Conservation (phyloP, 2,329 filamentous ascomycete genomes). For the Chrysosporium queenslandicum region DNA sequence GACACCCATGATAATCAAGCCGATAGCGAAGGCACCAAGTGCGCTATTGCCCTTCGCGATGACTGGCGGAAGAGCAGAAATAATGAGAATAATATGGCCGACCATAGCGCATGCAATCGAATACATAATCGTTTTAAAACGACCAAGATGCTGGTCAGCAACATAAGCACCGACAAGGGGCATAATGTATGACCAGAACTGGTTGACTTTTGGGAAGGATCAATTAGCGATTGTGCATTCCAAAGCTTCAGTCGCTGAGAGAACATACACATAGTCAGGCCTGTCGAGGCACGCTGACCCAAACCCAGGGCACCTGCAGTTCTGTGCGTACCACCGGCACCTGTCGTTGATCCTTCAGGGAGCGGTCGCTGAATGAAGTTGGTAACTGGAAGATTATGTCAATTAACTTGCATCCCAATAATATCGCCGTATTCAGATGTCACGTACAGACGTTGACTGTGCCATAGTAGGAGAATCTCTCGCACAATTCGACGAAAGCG, state of each 20-base stretch:
- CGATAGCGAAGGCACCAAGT: conserved; percentile 54
- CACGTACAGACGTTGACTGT: conserved; percentile 54
- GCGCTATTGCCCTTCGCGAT: conserved; percentile 49
- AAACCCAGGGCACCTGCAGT: conserved; percentile 49
- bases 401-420: neutral
- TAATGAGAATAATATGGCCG: conserved; percentile 57
- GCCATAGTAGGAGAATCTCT: conserved; percentile 70
- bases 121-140: conserved; percentile 59
- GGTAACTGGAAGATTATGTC: conserved; percentile 36
- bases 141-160: conserved; percentile 60
- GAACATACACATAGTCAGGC: conserved; percentile 38
- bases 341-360: conserved; percentile 46
- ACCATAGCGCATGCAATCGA: conserved; percentile 54
- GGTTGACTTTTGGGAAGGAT: conserved; percentile 38
- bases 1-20: conserved; percentile 59
- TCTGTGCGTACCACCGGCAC: conserved; percentile 38
- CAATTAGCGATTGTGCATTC: neutral
- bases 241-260: neutral
- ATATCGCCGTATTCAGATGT: neutral
- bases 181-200: conserved; percentile 54
- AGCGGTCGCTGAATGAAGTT: conserved; percentile 53
- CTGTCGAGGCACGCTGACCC: conserved; percentile 48
- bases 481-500: conserved; percentile 63
- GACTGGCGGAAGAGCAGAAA: conserved; percentile 54
- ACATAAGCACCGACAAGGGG: conserved; percentile 50